These are phyloP conservation scores for Microthyrium microscopicum DNA, from an alignment of 2,329 filamentous ascomycete species.

Conservation along the genomic window DNA sequence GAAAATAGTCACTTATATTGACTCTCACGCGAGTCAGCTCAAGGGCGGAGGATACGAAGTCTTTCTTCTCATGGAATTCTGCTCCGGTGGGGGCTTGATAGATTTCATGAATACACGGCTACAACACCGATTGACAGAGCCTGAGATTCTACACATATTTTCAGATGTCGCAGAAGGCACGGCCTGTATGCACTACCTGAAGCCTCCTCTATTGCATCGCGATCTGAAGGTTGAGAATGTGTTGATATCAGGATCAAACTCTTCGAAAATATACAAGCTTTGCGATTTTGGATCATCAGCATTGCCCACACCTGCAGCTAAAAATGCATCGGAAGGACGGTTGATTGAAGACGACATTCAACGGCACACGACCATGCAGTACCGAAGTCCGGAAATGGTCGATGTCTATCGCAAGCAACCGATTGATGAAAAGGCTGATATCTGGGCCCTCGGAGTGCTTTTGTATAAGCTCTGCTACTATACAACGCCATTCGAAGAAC, in stretches of 20 bases:
- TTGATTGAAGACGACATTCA: slow-evolving; percentile 94
- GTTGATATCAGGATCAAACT: slow-evolving; percentile 56
- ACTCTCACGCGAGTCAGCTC: slow-evolving; percentile 91
- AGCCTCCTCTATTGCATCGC: slow-evolving; percentile 78
- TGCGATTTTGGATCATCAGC: slow-evolving; percentile 96
- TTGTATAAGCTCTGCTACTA: slow-evolving; percentile 99
- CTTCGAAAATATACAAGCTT: slow-evolving; percentile 72
- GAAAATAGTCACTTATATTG: slow-evolving; percentile 94
- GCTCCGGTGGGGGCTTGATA: slow-evolving; percentile 84
- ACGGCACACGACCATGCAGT: slow-evolving; percentile 91
- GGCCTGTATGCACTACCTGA: slow-evolving; percentile 97
- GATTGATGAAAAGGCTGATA: slow-evolving; percentile 97
- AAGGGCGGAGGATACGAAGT: slow-evolving; percentile 92
- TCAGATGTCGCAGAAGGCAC: slow-evolving; percentile 90
- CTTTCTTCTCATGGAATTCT: slow-evolving; percentile 96
- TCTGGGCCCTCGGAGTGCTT: slow-evolving; percentile 89
- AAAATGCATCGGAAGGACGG: slow-evolving; percentile 73
- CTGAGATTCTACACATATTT: slow-evolving; percentile 95
- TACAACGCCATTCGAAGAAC: slow-evolving; percentile 95
- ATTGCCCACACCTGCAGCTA: slow-evolving; percentile 66
- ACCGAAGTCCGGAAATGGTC: slow-evolving; percentile 95
- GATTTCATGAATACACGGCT: slow-evolving; percentile 99
- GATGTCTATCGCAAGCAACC: slow-evolving; percentile 93
- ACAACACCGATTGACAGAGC: slow-evolving; percentile 91
- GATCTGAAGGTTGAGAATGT: slow-evolving; percentile 98